phyloP scores from a whole-genome alignment of 169 alveolate species.

The Eimeria maxima region DNA sequence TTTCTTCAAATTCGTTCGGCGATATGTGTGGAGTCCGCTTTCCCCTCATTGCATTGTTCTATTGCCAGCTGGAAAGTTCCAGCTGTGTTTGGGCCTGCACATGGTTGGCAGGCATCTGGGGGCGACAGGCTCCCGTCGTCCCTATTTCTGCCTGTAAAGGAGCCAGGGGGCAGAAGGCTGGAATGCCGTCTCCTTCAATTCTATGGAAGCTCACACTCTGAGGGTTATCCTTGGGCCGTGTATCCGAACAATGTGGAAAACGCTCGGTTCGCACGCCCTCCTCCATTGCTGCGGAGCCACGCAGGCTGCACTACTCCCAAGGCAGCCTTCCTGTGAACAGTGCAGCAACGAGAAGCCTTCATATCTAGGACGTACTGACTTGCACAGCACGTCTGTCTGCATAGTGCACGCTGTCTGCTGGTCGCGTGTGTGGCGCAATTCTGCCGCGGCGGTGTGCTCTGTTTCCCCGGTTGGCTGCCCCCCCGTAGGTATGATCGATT shows the following conservation, averaged over 20 bases:
- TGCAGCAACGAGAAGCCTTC: not conserved
- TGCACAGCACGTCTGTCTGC: not conserved
- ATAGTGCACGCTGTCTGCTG: not conserved
- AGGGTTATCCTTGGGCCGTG: not conserved
- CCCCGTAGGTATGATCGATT: not conserved
- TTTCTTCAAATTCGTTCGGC: not conserved
- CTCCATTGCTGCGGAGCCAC: not conserved
- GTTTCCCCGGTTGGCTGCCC: not conserved
- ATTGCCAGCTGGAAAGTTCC: too few species aligned
- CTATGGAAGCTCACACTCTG: not conserved
- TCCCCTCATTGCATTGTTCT: not conserved
- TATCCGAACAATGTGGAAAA: not conserved
- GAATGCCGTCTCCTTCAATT: not conserved
- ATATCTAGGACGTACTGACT: not conserved
- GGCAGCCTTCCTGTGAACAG: not conserved
- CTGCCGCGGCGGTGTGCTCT: not conserved
- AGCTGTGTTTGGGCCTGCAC: not conserved
- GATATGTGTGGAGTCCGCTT: not conserved
- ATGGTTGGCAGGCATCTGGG: not conserved
- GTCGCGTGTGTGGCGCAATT: not conserved
- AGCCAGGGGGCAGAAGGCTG: not conserved
- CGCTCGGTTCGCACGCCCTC: not conserved
- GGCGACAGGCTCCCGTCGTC: not conserved
- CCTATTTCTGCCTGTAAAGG: not conserved
- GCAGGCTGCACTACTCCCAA: not conserved